Percentiles rank a stretch among this genome's conserved stretches.
phyloP scores from a whole-genome alignment of 139 green algal species.

The Picochlorum costavermella region DNA sequence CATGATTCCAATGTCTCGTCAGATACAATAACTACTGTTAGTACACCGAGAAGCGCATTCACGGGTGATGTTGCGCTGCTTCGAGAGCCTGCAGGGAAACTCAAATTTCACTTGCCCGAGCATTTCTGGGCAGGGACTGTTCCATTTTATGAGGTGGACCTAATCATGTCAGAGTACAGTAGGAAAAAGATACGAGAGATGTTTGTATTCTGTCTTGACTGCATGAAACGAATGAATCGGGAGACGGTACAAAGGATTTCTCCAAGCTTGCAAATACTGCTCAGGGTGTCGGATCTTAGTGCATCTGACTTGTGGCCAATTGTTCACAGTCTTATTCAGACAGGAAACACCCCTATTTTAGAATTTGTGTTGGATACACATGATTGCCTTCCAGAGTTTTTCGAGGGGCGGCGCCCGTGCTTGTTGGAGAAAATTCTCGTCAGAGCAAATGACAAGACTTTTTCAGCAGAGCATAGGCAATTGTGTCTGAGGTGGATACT shows the following conservation, averaged over 20 bases:
- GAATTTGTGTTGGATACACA: slow-evolving; percentile 2
- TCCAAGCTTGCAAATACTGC: neutral
- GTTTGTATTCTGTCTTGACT: neutral
- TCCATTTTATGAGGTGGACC: neutral
- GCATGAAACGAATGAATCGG: slow-evolving; percentile 7
- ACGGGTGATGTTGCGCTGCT: neutral
- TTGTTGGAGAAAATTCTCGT: slow-evolving; percentile 9
- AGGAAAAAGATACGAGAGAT: neutral
- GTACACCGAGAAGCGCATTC: neutral
- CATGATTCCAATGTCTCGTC: neutral
- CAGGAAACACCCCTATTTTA: slow-evolving; percentile 5
- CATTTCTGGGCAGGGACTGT: neutral
- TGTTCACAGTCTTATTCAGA: neutral
- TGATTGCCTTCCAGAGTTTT: slow-evolving; percentile 11
- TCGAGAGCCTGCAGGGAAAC: neutral
- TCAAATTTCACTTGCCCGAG: neutral
- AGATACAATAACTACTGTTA: neutral
- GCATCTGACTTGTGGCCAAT: slow-evolving; percentile 2
- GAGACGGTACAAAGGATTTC: neutral
- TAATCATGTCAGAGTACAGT: neutral
- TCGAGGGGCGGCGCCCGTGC: slow-evolving; percentile 2
- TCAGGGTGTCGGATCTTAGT: neutral
- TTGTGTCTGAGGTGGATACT: neutral
- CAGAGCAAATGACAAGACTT: slow-evolving; percentile 1
- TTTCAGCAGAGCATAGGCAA: slow-evolving; percentile 1